These are phyloP conservation scores for Mycena latifolia DNA, from an alignment of 768 basidiomycete genomes.

Conservation along the genomic window DNA sequence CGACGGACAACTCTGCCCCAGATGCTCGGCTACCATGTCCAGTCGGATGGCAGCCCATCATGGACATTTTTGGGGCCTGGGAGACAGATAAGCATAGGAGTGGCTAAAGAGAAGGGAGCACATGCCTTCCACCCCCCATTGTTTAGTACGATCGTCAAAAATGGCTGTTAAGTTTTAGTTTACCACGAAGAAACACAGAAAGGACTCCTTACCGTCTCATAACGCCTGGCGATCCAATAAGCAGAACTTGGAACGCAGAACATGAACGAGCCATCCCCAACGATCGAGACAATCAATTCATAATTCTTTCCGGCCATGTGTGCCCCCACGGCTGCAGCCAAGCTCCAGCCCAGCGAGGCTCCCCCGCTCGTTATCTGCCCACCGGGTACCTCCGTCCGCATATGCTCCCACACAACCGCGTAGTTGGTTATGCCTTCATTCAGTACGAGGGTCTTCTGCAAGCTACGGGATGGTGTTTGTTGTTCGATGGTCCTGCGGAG, in stretches of 20 bases:
- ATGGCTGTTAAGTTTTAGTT: slow-evolving; percentile 59
- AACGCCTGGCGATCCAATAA: slow-evolving; percentile 81
- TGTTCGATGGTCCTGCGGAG: slow-evolving; percentile 58
- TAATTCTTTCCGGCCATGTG: slow-evolving; percentile 54
- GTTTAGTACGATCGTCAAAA: slow-evolving; percentile 77
- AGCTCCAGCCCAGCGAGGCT: slow-evolving; percentile 75
- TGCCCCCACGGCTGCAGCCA: slow-evolving; percentile 75
- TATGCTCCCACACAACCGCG: slow-evolving; percentile 66
- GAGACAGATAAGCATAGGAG: neutral
- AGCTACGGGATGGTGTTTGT: slow-evolving; percentile 53
- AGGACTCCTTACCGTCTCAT: slow-evolving; percentile 65
- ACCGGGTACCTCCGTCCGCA: slow-evolving; percentile 64
- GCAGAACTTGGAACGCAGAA: slow-evolving; percentile 75
- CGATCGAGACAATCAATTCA: slow-evolving; percentile 70
- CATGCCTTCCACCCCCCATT: slow-evolving; percentile 77
- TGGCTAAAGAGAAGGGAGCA: neutral
- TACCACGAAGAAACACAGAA: neutral
- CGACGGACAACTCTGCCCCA: slow-evolving; percentile 67
- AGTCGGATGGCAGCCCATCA: slow-evolving; percentile 73
- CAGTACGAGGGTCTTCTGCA: slow-evolving; percentile 56
- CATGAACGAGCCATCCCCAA: slow-evolving; percentile 79
- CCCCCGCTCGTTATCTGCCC: slow-evolving; percentile 69
- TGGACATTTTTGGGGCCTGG: slow-evolving; percentile 71
- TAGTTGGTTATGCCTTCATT: slow-evolving; percentile 77
- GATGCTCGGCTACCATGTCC: slow-evolving; percentile 63